phyloP scores from a whole-genome alignment of 768 basidiomycete species.

The Phylloporus scabripes region DNA sequence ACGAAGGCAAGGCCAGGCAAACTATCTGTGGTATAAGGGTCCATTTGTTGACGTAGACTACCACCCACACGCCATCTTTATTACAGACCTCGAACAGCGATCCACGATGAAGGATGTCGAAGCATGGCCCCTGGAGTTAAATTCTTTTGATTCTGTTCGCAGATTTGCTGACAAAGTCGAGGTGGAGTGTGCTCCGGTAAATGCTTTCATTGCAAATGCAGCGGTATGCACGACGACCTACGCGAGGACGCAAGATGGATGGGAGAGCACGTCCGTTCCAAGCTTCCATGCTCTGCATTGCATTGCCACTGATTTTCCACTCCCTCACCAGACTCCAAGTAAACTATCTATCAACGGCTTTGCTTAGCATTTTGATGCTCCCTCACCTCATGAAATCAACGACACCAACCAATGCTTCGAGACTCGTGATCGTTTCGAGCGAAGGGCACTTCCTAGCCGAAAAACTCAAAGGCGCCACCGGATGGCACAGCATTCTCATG shows the following conservation, averaged over 20 bases:
- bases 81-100: conserved; percentile 17
- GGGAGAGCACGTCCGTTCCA: conserved; percentile 32
- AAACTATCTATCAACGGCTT: conserved; percentile 32
- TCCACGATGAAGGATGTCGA: conserved; percentile 11
- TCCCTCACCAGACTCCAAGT: conserved; percentile 28
- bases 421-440: conserved; percentile 31
- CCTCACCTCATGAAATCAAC: conserved; percentile 31
- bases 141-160: conserved; percentile 30
- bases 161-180: conserved; percentile 29
- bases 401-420: conserved; percentile 17
- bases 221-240: conserved; percentile 16
- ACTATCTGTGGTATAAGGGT: conserved; percentile 15
- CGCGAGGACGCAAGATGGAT: conserved; percentile 31
- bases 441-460: conserved; percentile 19
- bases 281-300: neutral
- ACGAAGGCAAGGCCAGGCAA: conserved; percentile 17
- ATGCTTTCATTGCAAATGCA: conserved; percentile 32
- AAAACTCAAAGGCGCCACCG: conserved; percentile 4
- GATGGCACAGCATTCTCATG: conserved; percentile 25
- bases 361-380: conserved; percentile 33
- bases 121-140: conserved; percentile 33
- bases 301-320: neutral
- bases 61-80: neutral
- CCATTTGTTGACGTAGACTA: neutral
- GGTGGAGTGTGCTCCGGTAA: conserved; percentile 21